A percentile compares a stretch with the other conserved stretches of the same genome.
Evolutionary conservation across 2,329 filamentous ascomycete species (phyloP).

Genomic region (Neophaeococcomyces aloes): DNA sequence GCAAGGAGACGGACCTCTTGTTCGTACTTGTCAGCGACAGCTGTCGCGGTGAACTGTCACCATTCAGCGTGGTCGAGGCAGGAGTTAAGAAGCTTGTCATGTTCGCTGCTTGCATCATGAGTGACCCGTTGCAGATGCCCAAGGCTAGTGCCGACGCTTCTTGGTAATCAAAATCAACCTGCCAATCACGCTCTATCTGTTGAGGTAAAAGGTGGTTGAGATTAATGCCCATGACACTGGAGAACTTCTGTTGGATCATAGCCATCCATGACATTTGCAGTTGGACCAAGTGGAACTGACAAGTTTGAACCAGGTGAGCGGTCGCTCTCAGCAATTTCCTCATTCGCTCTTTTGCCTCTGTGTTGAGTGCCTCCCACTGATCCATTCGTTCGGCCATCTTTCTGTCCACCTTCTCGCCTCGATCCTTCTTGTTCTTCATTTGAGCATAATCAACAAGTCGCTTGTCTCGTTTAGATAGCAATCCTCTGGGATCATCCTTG

Average conservation of each 20-base stretch:
- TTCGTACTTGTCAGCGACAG: slow-evolving; percentile 40
- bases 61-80: slow-evolving; percentile 32
- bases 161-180: slow-evolving; percentile 64
- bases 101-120: slow-evolving; percentile 50
- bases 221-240: slow-evolving; percentile 56
- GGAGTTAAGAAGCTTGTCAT: slow-evolving; percentile 51
- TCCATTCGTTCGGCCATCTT: slow-evolving; percentile 76
- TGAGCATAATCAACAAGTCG: slow-evolving; percentile 82
- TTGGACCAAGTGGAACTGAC: slow-evolving; percentile 70
- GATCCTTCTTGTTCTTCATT: slow-evolving; percentile 63
- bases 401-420: slow-evolving; percentile 76
- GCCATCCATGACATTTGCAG: slow-evolving; percentile 76
- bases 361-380: slow-evolving; percentile 82
- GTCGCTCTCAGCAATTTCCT: slow-evolving; percentile 74
- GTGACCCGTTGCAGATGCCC: slow-evolving; percentile 63
- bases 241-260: slow-evolving; percentile 56
- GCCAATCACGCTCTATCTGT: slow-evolving; percentile 68
- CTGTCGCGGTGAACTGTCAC: slow-evolving; percentile 36
- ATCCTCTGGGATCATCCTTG: slow-evolving; percentile 52
- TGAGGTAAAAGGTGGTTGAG: slow-evolving; percentile 56
- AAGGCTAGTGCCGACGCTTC: slow-evolving; percentile 62
- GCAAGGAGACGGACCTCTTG: slow-evolving; percentile 27
- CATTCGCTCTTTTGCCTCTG: slow-evolving; percentile 84
- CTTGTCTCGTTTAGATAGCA: slow-evolving; percentile 92
- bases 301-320: slow-evolving; percentile 71